A percentile compares a stretch with the other conserved stretches of the same genome.
Conservation (phyloP, 176 grass and related monocot species). For the Carex parvula region DNA sequence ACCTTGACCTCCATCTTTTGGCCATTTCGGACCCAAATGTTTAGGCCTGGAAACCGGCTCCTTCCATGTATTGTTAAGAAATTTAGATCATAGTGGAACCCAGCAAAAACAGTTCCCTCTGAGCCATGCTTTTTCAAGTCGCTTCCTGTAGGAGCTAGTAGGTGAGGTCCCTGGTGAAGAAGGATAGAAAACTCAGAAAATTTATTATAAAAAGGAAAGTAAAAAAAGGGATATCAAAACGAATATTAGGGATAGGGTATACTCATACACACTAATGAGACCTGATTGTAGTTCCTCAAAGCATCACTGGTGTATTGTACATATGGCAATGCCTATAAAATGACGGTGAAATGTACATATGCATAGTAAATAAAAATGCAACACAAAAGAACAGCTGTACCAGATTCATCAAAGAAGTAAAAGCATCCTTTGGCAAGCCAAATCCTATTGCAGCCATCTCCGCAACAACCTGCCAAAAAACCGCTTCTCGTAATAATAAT, state of each 20-base stretch:
- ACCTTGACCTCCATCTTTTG: constrained; percentile 93
- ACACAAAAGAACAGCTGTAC: constrained; percentile 30
- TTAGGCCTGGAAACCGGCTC: constrained; percentile 94
- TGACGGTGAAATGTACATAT: not conserved
- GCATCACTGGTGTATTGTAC: not conserved
- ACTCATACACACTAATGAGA: not conserved
- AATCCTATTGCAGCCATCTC: constrained; percentile 97
- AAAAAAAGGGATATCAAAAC: not conserved
- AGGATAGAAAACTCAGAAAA: not conserved
- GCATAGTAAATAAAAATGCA: not conserved
- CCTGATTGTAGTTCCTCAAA: not conserved
- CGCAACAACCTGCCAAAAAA: constrained; percentile 60
- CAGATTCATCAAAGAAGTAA: constrained; percentile 98
- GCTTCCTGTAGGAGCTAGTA: constrained; percentile 93
- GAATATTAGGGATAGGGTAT: too few relatives aligned
- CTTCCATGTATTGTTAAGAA: constrained; percentile 95
- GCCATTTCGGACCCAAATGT: constrained; percentile 85
- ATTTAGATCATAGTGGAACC: constrained; percentile 98
- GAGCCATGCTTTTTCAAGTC: constrained; percentile 68
- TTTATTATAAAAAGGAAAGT: not conserved
- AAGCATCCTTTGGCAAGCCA: constrained; percentile 72
- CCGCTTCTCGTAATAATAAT: not conserved
- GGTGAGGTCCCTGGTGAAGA: constrained; percentile 70
- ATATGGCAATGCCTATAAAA: not conserved
- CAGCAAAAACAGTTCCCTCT: constrained; percentile 81